These are phyloP conservation scores for Candida maltosa DNA, from an alignment of 805 yeast genomes.

Conservation along the genomic window DNA sequence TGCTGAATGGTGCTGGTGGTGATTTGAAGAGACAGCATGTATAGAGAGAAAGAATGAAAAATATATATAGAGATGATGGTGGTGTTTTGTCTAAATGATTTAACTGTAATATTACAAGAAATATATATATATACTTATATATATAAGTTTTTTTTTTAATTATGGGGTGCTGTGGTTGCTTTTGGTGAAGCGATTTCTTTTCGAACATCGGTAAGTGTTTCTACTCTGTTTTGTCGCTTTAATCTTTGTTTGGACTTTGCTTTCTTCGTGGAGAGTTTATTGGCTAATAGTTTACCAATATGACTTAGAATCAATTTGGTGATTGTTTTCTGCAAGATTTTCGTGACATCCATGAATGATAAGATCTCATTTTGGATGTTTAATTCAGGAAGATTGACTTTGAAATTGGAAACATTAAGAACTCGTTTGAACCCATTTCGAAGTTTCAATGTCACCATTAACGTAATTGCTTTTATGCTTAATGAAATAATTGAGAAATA, in stretches of 20 bases:
- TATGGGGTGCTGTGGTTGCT: too few species aligned
- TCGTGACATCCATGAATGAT: constrained; percentile 34
- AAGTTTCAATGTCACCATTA: constrained; percentile 34
- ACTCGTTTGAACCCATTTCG: constrained; percentile 30
- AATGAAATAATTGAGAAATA: constrained; percentile 67
- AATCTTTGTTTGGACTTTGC: constrained; percentile 1
- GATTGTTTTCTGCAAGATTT: constrained; percentile 27
- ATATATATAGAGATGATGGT: too few species aligned
- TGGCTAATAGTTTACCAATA: constrained; percentile 30
- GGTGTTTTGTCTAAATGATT: too few species aligned
- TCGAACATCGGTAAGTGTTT: constrained; percentile 13
- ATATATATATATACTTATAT: too few species aligned
- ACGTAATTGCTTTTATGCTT: constrained; percentile 24
- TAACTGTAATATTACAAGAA: too few species aligned
- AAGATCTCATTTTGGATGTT: constrained; percentile 25
- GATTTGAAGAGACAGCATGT: constrained; percentile 37
- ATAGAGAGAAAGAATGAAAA: constrained; percentile 7
- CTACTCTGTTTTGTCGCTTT: background rate
- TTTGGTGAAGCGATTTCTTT: constrained; percentile 20
- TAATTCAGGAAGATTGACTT: constrained; percentile 31
- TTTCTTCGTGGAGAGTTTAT: constrained; percentile 23
- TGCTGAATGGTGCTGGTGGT: constrained; percentile 31
- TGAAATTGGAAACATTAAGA: constrained; percentile 36
- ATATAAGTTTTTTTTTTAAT: too few species aligned
- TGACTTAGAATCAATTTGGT: constrained; percentile 32